These are phyloP conservation scores for Penicillium sp. DNA, from an alignment of 2,329 filamentous ascomycete species.

Conservation along the genomic window DNA sequence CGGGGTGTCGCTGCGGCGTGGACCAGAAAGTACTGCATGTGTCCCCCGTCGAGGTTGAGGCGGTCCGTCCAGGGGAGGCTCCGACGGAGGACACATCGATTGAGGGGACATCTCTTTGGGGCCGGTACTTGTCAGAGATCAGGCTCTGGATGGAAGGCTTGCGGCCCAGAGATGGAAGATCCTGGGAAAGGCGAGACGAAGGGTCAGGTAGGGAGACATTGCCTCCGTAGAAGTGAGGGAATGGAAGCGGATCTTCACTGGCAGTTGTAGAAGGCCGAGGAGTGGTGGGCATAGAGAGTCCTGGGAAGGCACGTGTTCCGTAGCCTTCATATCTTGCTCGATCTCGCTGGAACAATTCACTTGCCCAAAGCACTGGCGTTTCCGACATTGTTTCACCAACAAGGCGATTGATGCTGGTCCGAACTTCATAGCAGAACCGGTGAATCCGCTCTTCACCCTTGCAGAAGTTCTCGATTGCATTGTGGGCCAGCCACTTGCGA, in stretches of 20 bases:
- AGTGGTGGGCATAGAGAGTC: constrained; percentile 44
- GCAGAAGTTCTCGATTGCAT: constrained; percentile 86
- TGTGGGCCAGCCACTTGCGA: constrained; percentile 72
- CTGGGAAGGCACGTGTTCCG: constrained; percentile 34
- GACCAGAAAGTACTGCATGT: constrained; percentile 84
- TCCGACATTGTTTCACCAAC: constrained; percentile 80
- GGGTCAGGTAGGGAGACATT: constrained; percentile 31
- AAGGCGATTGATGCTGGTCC: constrained; percentile 77
- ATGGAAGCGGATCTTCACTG: constrained; percentile 40
- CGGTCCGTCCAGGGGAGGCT: constrained; percentile 63
- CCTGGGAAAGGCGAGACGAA: constrained; percentile 30
- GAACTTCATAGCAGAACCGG: constrained; percentile 84
- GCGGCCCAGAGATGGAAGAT: constrained; percentile 40
- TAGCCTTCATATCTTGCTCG: constrained; percentile 41
- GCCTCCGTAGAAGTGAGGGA: constrained; percentile 25
- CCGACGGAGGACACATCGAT: constrained; percentile 57
- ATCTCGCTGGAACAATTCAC: constrained; percentile 78
- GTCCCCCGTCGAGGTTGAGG: constrained; percentile 66
- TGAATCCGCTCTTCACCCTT: constrained; percentile 92
- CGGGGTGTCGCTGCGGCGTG: constrained; percentile 65
- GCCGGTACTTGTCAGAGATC: constrained; percentile 62
- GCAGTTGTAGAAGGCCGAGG: constrained; percentile 44
- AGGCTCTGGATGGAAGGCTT: constrained; percentile 67
- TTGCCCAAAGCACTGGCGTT: constrained; percentile 86
- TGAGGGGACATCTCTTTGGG: constrained; percentile 53